These are phyloP conservation scores for Tilletia horrida DNA, from an alignment of 1,284 basidiomycete genomes.

Conservation along the genomic window DNA sequence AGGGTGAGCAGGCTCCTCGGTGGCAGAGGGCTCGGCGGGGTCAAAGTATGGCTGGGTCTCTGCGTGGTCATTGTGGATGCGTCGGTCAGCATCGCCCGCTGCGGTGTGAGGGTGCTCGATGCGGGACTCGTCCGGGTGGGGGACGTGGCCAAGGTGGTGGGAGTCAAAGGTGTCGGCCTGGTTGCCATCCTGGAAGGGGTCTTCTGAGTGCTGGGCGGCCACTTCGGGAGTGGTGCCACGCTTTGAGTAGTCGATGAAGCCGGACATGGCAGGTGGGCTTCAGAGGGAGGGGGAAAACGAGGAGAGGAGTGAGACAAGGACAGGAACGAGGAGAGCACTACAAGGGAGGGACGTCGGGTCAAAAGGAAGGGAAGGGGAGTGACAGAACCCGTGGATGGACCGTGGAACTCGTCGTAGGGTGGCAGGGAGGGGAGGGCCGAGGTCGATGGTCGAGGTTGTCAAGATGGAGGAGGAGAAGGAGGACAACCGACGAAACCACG, in stretches of 20 bases:
- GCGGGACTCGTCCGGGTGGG: conserved; percentile 12
- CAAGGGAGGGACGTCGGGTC: background rate
- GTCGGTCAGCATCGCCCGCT: conserved; percentile 12
- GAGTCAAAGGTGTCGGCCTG: conserved; percentile 11
- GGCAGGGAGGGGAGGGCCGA: too few species aligned
- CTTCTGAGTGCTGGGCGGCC: conserved; percentile 15
- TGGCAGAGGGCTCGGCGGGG: background rate
- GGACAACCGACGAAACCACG: background rate
- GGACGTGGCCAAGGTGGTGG: conserved; percentile 14
- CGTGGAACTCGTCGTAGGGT: background rate
- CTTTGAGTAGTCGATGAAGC: conserved; percentile 19
- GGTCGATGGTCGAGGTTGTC: background rate
- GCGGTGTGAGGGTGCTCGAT: conserved; percentile 18
- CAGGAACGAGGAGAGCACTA: background rate
- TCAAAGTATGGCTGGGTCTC: conserved; percentile 16
- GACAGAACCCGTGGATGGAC: background rate
- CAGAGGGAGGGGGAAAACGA: background rate
- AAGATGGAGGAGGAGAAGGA: background rate
- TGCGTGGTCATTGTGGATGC: conserved; percentile 4
- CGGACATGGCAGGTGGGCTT: conserved; percentile 10
- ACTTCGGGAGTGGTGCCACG: conserved; percentile 16
- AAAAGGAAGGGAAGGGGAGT: background rate
- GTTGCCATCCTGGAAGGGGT: conserved; percentile 12
- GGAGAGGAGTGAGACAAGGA: background rate
- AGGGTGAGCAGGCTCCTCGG: conserved; percentile 12